Base-by-base conservation (phyloP, 2,329 filamentous ascomycete genomes). In the Pseudocercospora fijiensis region DNA sequence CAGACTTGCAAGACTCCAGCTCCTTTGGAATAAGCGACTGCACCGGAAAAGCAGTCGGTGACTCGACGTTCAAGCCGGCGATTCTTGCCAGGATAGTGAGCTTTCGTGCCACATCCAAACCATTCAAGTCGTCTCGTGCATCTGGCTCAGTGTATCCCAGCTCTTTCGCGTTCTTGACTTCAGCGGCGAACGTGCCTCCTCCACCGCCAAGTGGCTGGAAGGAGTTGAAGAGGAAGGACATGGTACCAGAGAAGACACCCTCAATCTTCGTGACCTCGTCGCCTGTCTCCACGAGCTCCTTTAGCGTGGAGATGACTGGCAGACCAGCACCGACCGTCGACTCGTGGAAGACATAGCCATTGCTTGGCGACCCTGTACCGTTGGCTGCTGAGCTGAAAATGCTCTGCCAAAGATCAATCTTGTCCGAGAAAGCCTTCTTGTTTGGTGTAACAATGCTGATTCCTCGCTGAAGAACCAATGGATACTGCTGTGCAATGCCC, bases 211-310 rank as follows among this genome's bases (percentile, higher is more conserved):
- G 88, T 0, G 95, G 95, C 56, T 93, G 92, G 77, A 98, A 99
- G 22, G 88, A 93, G 83, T 98, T 98, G 87, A 99, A 98, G 45
- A 99, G 84, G 84, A 97, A 99, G 43, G 91, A 96, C 87, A 99
- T 94, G 61, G 95, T 99, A 68, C 95, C 95, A 66, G 91, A 96
- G 81, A 99, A 98, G 58, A 99, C 93, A 69, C 95, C 95, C 80
- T 98, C 94, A 71, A 99, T 96, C 80, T 89, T 93, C 60, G 86
- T 92, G 4, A 99, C 89, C 76, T 91, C 84, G 75, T 99, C 95
- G 47, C 95, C 95, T 1, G 95, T 99, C 67, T 93, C 90, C 24
- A 97, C 86, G n/a, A 99, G 85, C 73, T 99, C 95, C 75, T 92
- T 93, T 68, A 99, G 82, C 0, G 95, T 97, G 45, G 91, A 96